Evolutionary conservation across 2,329 filamentous ascomycete genomes (phyloP).

Genomic region (Aspergillus chevalieri): DNA sequence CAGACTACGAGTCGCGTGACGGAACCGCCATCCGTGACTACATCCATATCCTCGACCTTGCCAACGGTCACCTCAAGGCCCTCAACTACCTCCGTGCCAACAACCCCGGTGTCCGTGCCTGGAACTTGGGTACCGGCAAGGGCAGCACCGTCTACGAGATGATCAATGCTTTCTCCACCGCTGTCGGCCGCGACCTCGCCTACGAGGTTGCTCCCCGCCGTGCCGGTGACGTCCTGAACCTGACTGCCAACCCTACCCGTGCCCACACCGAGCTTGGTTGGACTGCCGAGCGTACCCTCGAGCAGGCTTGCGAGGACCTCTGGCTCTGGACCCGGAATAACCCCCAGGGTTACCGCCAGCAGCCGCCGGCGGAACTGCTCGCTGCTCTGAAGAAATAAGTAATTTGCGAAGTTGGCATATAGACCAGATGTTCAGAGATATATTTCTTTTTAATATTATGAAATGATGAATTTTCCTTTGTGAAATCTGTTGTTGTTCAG

Average conservation of each 20-base stretch:
- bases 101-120: conserved; percentile 79
- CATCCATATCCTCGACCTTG: conserved; percentile 53
- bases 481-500: not conserved
- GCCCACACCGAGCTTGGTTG: conserved; percentile 86
- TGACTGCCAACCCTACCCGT: conserved; percentile 82
- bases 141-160: conserved; percentile 97
- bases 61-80: conserved; percentile 54
- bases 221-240: conserved; percentile 84
- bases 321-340: conserved; percentile 98
- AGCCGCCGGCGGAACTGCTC: conserved; percentile 77
- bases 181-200: conserved; percentile 76
- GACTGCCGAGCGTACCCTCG: conserved; percentile 85
- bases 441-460: conserved; percentile 20
- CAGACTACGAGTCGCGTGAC: conserved; percentile 65
- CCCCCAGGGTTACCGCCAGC: conserved; percentile 86
- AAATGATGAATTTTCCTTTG: conserved; percentile 30
- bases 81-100: conserved; percentile 57
- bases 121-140: conserved; percentile 92
- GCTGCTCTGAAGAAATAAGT: conserved; percentile 43
- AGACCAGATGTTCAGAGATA: conserved; percentile 2
- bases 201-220: conserved; percentile 81
- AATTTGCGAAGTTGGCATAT: not conserved
- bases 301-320: conserved; percentile 87
- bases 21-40: conserved; percentile 66
- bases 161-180: conserved; percentile 84